Conservation (phyloP, 805 yeast genomes). For the Komagataella phaffii region DNA sequence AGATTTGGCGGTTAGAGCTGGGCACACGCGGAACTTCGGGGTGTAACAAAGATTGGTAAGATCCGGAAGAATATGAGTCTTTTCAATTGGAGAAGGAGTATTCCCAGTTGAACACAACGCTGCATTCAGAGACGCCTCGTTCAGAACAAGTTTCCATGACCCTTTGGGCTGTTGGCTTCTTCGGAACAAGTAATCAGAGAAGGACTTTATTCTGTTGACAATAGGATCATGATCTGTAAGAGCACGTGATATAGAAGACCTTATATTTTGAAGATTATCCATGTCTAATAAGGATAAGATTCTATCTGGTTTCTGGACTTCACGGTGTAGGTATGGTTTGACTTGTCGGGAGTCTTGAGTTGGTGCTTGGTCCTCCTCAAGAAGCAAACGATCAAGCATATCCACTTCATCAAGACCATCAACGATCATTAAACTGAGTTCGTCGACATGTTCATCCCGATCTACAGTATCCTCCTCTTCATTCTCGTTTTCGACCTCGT, state of each 20-base stretch:
- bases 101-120: slow-evolving; percentile 22
- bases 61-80: not conserved
- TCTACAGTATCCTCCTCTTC: not conserved
- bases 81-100: not conserved
- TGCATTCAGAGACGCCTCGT: slow-evolving; percentile 23
- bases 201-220: not conserved
- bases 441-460: not conserved
- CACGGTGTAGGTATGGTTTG: not conserved
- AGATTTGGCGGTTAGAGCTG: not conserved
- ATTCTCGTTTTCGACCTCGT: slow-evolving; percentile 1
- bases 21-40: not conserved
- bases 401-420: not conserved
- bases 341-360: not conserved
- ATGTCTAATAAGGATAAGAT: not conserved
- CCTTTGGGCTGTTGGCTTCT: not conserved
- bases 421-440: not conserved
- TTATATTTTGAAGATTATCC: not conserved
- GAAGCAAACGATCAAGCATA: not conserved
- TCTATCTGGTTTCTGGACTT: not conserved
- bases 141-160: slow-evolving; percentile 17
- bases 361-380: not conserved
- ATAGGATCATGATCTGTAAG: not conserved
- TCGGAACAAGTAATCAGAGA: not conserved
- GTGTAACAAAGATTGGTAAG: slow-evolving; percentile 1
- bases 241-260: not conserved